Evolutionary conservation across 2,329 filamentous ascomycete species (phyloP).

Genomic region (Ambrosiella beaveri): DNA sequence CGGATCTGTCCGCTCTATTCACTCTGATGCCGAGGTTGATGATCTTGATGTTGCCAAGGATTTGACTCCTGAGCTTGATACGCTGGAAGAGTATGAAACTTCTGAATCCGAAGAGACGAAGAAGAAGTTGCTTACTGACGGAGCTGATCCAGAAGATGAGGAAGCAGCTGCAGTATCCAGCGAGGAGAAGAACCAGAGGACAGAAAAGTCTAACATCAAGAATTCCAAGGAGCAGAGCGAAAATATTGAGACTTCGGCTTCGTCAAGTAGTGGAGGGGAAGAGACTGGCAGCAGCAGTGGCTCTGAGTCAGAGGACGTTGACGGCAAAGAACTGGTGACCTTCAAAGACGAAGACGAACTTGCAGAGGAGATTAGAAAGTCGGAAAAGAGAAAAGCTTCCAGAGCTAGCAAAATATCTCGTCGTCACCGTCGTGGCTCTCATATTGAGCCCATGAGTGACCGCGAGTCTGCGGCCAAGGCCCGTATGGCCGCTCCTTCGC

Average conservation of each 20-base stretch:
- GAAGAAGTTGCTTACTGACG: background rate
- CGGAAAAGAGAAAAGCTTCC: background rate
- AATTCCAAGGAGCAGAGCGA: too few species aligned
- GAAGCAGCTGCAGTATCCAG: background rate
- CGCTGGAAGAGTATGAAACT: background rate
- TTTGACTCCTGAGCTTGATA: background rate
- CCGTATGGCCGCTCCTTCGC: constrained; percentile 4
- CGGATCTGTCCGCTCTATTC: background rate
- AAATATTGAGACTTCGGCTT: too few species aligned
- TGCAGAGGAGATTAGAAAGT: background rate
- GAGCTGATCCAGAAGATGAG: background rate
- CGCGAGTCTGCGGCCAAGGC: background rate
- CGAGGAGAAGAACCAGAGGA: background rate
- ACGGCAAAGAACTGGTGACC: background rate
- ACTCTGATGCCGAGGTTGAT: background rate
- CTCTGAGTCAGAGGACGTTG: background rate
- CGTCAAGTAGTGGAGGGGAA: too few species aligned
- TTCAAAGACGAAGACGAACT: background rate
- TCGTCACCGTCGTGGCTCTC: background rate
- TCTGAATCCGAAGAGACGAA: background rate
- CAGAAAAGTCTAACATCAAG: too few species aligned
- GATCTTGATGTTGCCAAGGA: background rate
- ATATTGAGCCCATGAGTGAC: background rate
- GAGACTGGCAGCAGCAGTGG: too few species aligned
- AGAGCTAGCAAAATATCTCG: constrained; percentile 2